Base-by-base conservation (phyloP, 2,329 filamentous ascomycete species). In the Penicillium crustosum region DNA sequence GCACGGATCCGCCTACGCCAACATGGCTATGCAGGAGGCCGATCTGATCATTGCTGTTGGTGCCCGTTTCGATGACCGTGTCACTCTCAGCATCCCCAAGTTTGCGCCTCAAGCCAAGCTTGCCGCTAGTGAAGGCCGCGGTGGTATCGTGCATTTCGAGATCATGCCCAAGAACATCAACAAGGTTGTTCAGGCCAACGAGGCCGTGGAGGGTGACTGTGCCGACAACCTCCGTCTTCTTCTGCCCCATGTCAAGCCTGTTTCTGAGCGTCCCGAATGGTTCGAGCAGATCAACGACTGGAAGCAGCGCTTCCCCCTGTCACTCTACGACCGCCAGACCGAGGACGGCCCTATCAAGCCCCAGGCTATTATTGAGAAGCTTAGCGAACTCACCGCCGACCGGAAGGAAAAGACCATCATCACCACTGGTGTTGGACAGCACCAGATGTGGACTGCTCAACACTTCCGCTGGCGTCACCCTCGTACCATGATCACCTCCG, bases 131-230 rank as follows among this genome's bases (percentile, higher is more conserved):
- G 90, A 96, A 79, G 87, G 87, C 53, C 89, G 92, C 61, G 94
- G 94, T 68, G 94, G 94, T 70, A 97, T 99, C 69, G 85, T 97
- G 17, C 93, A 99, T 77, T 97, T 97, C 70, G 93, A 97, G 75
- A 93, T 99, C 70, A 89, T 97, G 89, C 93, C 94, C 68, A 99
- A 99, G 87, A 97, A 99, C 82, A 97, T 97, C 80, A 97, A 97
- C 86, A 99, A 97, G 84, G 93, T 97, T 42, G 89, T 99, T 15
- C 91, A 97, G 78, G 93, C 93, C 8, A 97, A 90, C 42, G 92
- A 97, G 79, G 93, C 94, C 45, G 88, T 97, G 19, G 93, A 96
- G 78, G 94, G 94, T 58, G 93, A 97, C 71, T 91, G 96, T 31
- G 87, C 88, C 3, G 79, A 87, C 19, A 97, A 96, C 76, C 81